Evolutionary conservation across 768 basidiomycete genomes (phyloP), one percentile per base, ranked within the genome.

Genomic region (Coprinopsis cinerea): DNA sequence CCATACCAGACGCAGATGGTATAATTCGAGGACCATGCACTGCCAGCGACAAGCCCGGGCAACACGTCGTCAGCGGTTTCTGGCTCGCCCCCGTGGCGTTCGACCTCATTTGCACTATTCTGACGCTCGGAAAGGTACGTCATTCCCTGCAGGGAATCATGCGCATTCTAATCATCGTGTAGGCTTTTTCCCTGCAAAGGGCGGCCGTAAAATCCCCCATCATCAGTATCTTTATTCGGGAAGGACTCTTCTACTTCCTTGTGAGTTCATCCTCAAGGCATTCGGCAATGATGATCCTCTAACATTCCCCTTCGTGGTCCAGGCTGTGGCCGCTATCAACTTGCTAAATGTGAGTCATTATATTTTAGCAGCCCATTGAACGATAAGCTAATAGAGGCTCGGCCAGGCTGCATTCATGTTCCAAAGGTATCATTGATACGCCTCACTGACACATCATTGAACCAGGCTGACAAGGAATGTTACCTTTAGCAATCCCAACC

Each of bases 351-450:
- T 55, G 41, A 30, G 53, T 47, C 22, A n/a, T 11, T 9, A 28
- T 22, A n/a, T 7, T 27, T 15, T 6, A 13, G n/a, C 14, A 7
- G 5, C 9, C 11, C 28, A 43, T 15, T 14, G 25, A 3, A 13
- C 18, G 15, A 14, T 37, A 25, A 18, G 17, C 26, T 26, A 15
- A 40, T 30, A 15, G n/a, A n/a, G 24, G 15, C 30, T 15, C 30
- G 15, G 15, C 30, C 23, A 55, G 53, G 55, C 55, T 11, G 55
- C 55, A 13, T 56, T 56, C 41, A 56, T 56, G 55, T 50, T 56
- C 35, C 52, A 56, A 37, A 50, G 26, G 47, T 48, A 40, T n/a
- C n/a, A n/a, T n/a, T n/a, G n/a, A n/a, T n/a, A 48, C 35, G 24
- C 1, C 14, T 15, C 2, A 14, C 30, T 22, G 15, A 32, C 4